These are phyloP conservation scores for Cubamyces sp. DNA, from an alignment of 768 basidiomycete genomes.

Conservation along the genomic window DNA sequence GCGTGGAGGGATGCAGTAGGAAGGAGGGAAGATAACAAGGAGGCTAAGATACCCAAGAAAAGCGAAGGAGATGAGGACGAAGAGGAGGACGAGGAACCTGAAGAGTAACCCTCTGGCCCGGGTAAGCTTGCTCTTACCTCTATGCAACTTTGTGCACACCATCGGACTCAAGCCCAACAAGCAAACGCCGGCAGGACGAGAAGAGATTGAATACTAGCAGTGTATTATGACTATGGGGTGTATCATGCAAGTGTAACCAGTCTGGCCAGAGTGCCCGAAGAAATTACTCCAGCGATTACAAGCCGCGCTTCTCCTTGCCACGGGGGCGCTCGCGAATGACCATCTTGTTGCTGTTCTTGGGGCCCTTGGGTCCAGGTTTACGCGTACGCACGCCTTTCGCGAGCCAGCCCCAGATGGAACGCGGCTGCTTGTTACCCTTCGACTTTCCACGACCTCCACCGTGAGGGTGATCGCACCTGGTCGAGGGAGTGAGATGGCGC, in stretches of 20 bases:
- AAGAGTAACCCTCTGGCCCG: neutral
- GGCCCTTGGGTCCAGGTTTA: slow-evolving; percentile 88
- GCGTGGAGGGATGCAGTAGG: slow-evolving; percentile 77
- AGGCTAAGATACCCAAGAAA: slow-evolving; percentile 46
- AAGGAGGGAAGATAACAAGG: slow-evolving; percentile 63
- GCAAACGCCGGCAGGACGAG: neutral
- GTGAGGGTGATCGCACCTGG: slow-evolving; percentile 88
- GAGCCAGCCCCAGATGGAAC: slow-evolving; percentile 91
- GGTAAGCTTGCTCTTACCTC: neutral
- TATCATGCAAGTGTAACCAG: slow-evolving; percentile 4
- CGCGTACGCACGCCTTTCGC: slow-evolving; percentile 93
- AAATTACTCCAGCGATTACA: slow-evolving; percentile 8
- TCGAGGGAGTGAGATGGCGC: slow-evolving; percentile 8
- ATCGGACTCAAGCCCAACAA: neutral
- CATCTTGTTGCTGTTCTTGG: slow-evolving; percentile 89
- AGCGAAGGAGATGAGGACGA: slow-evolving; percentile 50
- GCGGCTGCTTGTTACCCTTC: slow-evolving; percentile 94
- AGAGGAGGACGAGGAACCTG: slow-evolving; percentile 50
- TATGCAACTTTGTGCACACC: neutral
- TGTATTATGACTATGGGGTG: slow-evolving; percentile 26
- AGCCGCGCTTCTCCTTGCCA: slow-evolving; percentile 55
- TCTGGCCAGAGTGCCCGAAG: neutral
- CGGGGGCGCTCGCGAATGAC: slow-evolving; percentile 85
- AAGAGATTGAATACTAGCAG: slow-evolving; percentile 13
- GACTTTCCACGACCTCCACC: slow-evolving; percentile 98